Evolutionary conservation across 805 yeast species (phyloP).

Genomic region (Tetrapisispora fleetii): DNA sequence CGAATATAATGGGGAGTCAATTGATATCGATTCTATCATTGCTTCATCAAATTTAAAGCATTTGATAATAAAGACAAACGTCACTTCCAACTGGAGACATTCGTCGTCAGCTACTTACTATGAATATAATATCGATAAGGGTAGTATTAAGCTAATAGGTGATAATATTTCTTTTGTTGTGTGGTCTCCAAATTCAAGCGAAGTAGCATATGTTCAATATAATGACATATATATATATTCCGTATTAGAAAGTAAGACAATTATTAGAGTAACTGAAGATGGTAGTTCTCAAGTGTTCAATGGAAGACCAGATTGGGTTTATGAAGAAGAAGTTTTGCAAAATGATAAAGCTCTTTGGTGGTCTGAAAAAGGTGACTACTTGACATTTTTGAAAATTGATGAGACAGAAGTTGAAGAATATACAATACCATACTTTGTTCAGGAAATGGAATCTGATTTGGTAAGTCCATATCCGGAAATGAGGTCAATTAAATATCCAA

Average conservation of each 20-base stretch:
- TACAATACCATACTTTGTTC: conserved; percentile 67
- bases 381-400: conserved; percentile 58
- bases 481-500: conserved; percentile 64
- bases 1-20: conserved; percentile 30
- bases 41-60: conserved; percentile 59
- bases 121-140: conserved; percentile 29
- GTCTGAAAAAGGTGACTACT: conserved; percentile 63
- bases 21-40: conserved; percentile 41
- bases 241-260: conserved; percentile 17
- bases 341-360: conserved; percentile 74
- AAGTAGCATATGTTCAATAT: conserved; percentile 55
- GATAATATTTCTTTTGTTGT: conserved; percentile 38
- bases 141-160: conserved; percentile 21
- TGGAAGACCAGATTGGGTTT: conserved; percentile 92
- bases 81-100: conserved; percentile 50
- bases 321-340: conserved; percentile 79
- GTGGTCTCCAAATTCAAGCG: conserved; percentile 67
- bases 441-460: conserved; percentile 29
- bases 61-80: conserved; percentile 52
- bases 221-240: conserved; percentile 60
- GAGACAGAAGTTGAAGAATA: conserved; percentile 67
- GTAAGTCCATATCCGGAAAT: conserved; percentile 49
- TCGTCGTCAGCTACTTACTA: conserved; percentile 38
- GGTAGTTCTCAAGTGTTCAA: conserved; percentile 67
- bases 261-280: conserved; percentile 50